phyloP scores from a whole-genome alignment of 495 filamentous ascomycete genomes.

The Aspergillus conjunctus region DNA sequence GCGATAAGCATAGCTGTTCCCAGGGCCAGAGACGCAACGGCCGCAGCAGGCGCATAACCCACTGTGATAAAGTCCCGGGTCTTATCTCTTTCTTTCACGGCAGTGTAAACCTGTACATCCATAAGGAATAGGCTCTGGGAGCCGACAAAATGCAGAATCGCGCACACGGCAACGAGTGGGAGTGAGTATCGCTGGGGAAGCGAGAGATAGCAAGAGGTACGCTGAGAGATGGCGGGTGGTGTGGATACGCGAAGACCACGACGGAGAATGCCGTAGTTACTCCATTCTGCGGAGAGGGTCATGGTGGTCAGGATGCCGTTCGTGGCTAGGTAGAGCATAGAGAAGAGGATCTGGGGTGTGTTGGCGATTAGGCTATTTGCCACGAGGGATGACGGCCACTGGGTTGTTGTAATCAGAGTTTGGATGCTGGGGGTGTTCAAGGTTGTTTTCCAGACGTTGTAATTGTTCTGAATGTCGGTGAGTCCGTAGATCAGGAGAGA shows the following conservation, averaged over 20 bases:
- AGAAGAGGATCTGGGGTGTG: conserved; percentile 46
- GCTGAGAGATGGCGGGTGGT: conserved; percentile 42
- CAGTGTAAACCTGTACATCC: conserved; percentile 24
- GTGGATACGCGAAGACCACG: conserved; percentile 50
- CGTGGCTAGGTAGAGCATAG: conserved; percentile 44
- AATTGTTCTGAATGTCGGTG: background rate
- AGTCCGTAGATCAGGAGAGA: background rate
- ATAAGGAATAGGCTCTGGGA: conserved; percentile 46
- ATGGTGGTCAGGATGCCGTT: conserved; percentile 46
- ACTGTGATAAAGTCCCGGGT: conserved; percentile 23
- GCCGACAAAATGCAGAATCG: conserved; percentile 43
- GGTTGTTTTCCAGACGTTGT: conserved; percentile 27
- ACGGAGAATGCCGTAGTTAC: conserved; percentile 26
- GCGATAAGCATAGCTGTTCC: conserved; percentile 22
- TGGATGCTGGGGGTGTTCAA: conserved; percentile 1
- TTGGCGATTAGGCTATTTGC: conserved; percentile 31
- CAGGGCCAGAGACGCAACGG: conserved; percentile 32
- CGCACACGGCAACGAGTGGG: conserved; percentile 31
- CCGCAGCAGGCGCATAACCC: conserved; percentile 35
- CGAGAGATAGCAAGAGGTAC: conserved; percentile 43
- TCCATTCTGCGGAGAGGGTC: conserved; percentile 41
- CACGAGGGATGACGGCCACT: conserved; percentile 7
- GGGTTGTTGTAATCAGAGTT: conserved; percentile 4
- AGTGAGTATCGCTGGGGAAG: conserved; percentile 45
- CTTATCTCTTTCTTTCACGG: background rate